Evolutionary conservation across 2,329 filamentous ascomycete species (phyloP), one percentile per base, ranked within the genome.

Genomic region (Neocatenulostroma microsporum): DNA sequence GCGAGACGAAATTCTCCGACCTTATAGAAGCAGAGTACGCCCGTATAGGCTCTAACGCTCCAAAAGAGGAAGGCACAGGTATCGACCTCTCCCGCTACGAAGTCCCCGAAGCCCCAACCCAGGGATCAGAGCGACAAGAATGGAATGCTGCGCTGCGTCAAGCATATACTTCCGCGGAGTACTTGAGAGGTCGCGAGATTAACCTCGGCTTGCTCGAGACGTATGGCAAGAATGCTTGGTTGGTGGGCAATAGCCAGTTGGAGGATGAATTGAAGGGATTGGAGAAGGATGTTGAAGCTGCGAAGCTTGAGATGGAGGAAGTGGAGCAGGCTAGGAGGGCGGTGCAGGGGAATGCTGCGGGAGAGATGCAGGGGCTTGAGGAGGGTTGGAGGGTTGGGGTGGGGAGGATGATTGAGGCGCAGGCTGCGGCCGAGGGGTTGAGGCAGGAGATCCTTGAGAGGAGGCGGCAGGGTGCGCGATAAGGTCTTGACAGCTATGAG

Each of bases 221-320:
- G 34, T 80, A 80, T 61, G 91, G 89, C 48, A 85, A 85, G 64
- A 94, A 94, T 60, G 82, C 85, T 8, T 96, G 91, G 89, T 70
- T 98, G 37, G 73, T 94, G 7, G 77, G 77, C 5, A 98, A 98
- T 61, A 76, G 80, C 50, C 78, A 84, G 48, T 62, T 87, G 14
- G 89, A 95, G 63, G 75, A 76, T 28, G 73, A 85, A 27, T 62
- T 93, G 34, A 71, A 72, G 34, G 61, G 61, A 9, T 55, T 93
- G 18, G 89, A 96, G 69, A 69, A 69, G 29, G 86, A 94, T 52
- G 68, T 96, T 33, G 79, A 77, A 11, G 71, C 68, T 25, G 66
- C 74, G 14, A 80, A 79, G 58, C 70, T 73, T 40, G 77, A 83
- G 47, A 73, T 87, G 31, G 87, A 95, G 56, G 58, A 74, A 25